phyloP scores from a whole-genome alignment of 768 basidiomycete species.

The Macrolepiota albuminosa region DNA sequence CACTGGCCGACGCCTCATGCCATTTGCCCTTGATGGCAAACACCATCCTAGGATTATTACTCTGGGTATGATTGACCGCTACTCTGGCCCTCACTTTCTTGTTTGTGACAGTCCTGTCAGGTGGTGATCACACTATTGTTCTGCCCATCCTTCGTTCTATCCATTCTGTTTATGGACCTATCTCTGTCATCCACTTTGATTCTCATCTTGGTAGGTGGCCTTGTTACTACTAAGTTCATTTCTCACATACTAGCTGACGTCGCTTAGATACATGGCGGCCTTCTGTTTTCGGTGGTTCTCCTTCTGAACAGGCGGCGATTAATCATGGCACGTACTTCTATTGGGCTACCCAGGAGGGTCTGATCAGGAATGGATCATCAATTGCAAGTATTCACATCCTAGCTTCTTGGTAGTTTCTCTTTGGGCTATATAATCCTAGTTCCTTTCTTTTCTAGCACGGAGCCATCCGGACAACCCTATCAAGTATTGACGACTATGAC shows the following conservation, averaged over 20 bases:
- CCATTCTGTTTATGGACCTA: constrained; percentile 70
- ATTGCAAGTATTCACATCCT: constrained; percentile 66
- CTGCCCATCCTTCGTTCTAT: constrained; percentile 62
- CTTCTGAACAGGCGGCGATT: constrained; percentile 66
- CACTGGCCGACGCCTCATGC: constrained; percentile 51
- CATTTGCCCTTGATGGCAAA: constrained; percentile 65
- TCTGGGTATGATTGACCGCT: constrained; percentile 25
- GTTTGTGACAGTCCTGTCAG: constrained; percentile 21
- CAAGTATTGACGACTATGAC: constrained; percentile 69
- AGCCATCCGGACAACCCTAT: constrained; percentile 81
- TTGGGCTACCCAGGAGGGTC: constrained; percentile 79
- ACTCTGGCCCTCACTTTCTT: neutral
- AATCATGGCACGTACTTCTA: constrained; percentile 92
- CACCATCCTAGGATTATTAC: constrained; percentile 78
- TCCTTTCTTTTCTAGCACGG: constrained; percentile 62
- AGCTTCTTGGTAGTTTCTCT: constrained; percentile 12
- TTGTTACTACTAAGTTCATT: neutral
- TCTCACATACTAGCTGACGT: neutral
- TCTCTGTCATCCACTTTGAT: constrained; percentile 85
- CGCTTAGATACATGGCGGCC: constrained; percentile 68
- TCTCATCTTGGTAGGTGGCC: constrained; percentile 49
- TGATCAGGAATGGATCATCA: constrained; percentile 72
- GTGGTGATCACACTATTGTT: constrained; percentile 85
- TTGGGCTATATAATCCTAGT: constrained; percentile 71
- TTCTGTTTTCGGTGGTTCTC: constrained; percentile 68